Base-by-base conservation (phyloP, 768 basidiomycete genomes). In the Termitomyces sp. region DNA sequence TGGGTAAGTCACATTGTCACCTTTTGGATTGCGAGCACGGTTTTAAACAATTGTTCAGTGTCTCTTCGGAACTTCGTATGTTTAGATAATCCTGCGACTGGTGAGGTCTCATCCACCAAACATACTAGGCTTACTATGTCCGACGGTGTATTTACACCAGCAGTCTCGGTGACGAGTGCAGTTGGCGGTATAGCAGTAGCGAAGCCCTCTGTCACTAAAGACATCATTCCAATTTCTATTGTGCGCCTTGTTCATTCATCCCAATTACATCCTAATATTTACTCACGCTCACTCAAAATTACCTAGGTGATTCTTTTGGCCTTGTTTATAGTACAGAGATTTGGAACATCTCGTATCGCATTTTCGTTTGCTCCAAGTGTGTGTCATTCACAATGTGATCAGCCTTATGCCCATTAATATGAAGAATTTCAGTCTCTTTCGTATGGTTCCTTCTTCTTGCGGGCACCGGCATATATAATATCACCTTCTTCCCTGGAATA, bases 121-220 rank as follows among this genome's bases (percentile, higher is more conserved):
- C 32, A 30, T 18, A 40, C 22, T 43, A 79, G 82, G 14, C 71
- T 88, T 43, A 87, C 86, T 0, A 79, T 89, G 73, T 82, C 86
- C 0, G 87, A 89, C 59, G 87, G 88, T 33, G 72, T 87, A 22
- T 78, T 89, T 36, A 88, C 86, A 0, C 85, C 86, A 4, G 86
- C 87, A 5, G 86, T 89, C 7, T 86, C 85, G 0, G 83, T 89
- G 8, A 85, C 84, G 0, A 84, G 82, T 39, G 87, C 86, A 5
- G 85, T 89, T 2, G 81, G 74, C 16, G 87, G 88, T 20, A 85
- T 89, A 58, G 84, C 78, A 0, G 81, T 88, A 14, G 85, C 84
- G 10, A 80, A 81, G 44, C 75, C 82, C 0, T 72, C 72, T 3
- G 79, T 87, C 8, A 53, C 63, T 1, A 60, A 69, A 10, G 71